A percentile compares a stretch with the other conserved stretches of the same genome.
Evolutionary conservation across 331 rosid species (phyloP).

Genomic region (Erythrophleum ivorense): DNA sequence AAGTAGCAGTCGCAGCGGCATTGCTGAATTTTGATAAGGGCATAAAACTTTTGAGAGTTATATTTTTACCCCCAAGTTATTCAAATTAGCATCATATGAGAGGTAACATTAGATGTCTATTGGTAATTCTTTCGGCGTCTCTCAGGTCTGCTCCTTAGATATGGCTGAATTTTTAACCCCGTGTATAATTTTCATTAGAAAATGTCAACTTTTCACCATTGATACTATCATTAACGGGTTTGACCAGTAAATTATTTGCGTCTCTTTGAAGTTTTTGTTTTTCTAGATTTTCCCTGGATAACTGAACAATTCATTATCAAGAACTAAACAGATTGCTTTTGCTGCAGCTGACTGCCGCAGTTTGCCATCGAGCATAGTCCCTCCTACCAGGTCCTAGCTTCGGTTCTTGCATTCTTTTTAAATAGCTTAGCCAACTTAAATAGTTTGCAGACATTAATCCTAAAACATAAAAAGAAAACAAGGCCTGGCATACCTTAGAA

Average conservation of each 20-base stretch:
- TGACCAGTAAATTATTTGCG: not conserved
- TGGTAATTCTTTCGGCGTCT: constrained; percentile 21
- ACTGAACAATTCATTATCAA: not conserved
- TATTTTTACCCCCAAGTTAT: not conserved
- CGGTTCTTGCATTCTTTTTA: too few species aligned
- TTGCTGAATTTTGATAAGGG: constrained; percentile 36
- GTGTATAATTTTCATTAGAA: constrained; percentile 14
- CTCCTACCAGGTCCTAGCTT: too few species aligned
- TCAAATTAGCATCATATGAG: constrained; percentile 19
- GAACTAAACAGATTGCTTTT: not conserved
- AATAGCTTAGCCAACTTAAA: not conserved
- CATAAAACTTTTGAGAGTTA: constrained; percentile 23
- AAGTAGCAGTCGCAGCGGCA: constrained; percentile 9
- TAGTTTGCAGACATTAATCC: not conserved
- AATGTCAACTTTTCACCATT: not conserved
- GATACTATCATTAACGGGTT: constrained; percentile 3
- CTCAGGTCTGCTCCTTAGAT: constrained; percentile 25
- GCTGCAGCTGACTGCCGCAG: not conserved
- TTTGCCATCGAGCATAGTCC: too few species aligned
- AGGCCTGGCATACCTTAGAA: too few species aligned
- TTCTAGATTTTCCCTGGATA: not conserved
- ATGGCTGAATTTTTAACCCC: constrained; percentile 11
- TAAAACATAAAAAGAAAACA: not conserved
- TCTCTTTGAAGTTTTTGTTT: not conserved
- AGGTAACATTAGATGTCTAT: constrained; percentile 34